Conservation (phyloP, 331 rosid genomes). For the Saraca asoca region DNA sequence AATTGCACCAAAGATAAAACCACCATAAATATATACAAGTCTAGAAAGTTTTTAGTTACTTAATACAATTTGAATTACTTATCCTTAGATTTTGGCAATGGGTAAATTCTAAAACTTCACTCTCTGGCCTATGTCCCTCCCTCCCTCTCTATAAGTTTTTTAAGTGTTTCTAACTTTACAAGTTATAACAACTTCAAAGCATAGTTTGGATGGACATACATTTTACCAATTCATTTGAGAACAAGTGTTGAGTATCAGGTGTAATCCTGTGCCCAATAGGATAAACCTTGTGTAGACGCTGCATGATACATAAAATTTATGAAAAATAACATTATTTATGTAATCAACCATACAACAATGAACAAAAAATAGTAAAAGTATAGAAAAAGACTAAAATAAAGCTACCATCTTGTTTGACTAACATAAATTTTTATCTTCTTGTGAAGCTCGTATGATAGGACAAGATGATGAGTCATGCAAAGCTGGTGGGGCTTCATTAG, state of each 20-base stretch:
- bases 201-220: slow-evolving; percentile 47
- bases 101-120: background rate
- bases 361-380: background rate
- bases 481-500: slow-evolving; percentile 99
- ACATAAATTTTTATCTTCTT: slow-evolving; percentile 96
- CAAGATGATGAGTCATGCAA: slow-evolving; percentile 98
- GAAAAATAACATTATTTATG: slow-evolving; percentile 15
- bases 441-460: slow-evolving; percentile 93
- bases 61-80: background rate
- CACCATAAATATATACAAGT: background rate
- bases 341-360: background rate
- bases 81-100: slow-evolving; percentile 17
- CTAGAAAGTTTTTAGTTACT: slow-evolving; percentile 9
- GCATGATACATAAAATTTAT: slow-evolving; percentile 39
- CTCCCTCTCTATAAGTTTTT: slow-evolving; percentile 16
- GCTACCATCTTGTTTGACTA: slow-evolving; percentile 40
- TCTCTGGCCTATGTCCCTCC: background rate
- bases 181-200: background rate
- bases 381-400: background rate
- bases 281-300: slow-evolving; percentile 99
- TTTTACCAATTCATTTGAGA: slow-evolving; percentile 68
- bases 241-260: slow-evolving; percentile 83
- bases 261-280: slow-evolving; percentile 96
- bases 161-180: background rate
- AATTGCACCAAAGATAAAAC: background rate